These are phyloP conservation scores for Penicillium cosmopolitanum DNA, from an alignment of 495 filamentous ascomycete genomes.

Conservation along the genomic window DNA sequence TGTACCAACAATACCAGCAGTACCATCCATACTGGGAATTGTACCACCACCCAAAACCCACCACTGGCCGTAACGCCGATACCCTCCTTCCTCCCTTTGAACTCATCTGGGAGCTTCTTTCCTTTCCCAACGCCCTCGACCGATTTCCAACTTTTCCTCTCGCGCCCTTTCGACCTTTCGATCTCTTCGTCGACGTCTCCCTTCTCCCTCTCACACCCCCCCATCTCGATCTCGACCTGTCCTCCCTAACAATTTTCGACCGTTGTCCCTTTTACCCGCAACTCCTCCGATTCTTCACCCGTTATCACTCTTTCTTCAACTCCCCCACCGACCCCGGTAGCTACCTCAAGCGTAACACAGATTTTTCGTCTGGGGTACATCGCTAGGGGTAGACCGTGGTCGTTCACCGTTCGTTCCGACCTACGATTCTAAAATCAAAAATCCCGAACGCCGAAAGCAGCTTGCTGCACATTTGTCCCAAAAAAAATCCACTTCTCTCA, in stretches of 20 bases:
- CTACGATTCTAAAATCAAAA: constrained; percentile 13
- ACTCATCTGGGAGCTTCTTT: constrained; percentile 1
- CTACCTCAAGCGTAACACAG: constrained; percentile 53
- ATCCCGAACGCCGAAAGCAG: constrained; percentile 10
- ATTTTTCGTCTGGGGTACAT: constrained; percentile 46
- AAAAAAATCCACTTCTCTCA: constrained; percentile 1
- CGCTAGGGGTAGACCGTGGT: constrained; percentile 51
- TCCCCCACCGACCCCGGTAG: constrained; percentile 35
- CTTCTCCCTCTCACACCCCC: constrained; percentile 5
- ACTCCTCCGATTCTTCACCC: constrained; percentile 8
- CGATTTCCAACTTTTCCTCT: constrained; percentile 19
- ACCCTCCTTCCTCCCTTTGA: constrained; percentile 19
- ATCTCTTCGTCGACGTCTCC: constrained; percentile 10
- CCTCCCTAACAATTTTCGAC: constrained; percentile 8
- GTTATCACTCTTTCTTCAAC: constrained; percentile 16
- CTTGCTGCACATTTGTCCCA: neutral
- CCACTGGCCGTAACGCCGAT: constrained; percentile 20
- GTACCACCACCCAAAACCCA: neutral
- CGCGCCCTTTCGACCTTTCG: constrained; percentile 6
- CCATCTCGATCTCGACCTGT: constrained; percentile 8
- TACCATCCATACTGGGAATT: neutral
- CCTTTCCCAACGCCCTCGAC: constrained; percentile 10
- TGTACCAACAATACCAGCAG: neutral
- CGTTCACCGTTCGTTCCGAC: constrained; percentile 27
- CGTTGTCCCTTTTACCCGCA: neutral